These are phyloP conservation scores for Paecilomyces fulvus DNA, from an alignment of 2,329 filamentous ascomycete species.

Conservation along the genomic window DNA sequence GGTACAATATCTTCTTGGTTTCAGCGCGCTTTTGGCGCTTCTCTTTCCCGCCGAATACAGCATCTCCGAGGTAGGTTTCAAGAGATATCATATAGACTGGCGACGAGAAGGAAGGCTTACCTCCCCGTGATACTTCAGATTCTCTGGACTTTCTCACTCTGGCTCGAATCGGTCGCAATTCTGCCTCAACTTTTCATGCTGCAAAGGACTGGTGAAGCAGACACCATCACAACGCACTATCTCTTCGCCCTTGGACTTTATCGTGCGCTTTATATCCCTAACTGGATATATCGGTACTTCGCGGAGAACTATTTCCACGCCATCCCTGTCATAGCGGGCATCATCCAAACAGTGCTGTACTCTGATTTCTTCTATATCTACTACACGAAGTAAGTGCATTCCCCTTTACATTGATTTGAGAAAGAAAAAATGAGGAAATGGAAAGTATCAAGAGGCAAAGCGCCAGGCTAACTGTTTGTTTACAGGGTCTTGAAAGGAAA, in stretches of 20 bases:
- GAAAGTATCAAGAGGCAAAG: neutral
- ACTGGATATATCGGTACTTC: constrained; percentile 92
- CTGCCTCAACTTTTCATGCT: constrained; percentile 97
- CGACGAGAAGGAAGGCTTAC: neutral
- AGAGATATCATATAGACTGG: neutral
- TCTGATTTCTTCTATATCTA: constrained; percentile 99
- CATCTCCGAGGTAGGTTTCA: constrained; percentile 49
- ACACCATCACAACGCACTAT: constrained; percentile 99
- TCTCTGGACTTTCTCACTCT: constrained; percentile 95
- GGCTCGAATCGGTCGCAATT: constrained; percentile 94
- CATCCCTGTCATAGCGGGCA: constrained; percentile 79
- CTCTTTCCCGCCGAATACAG: constrained; percentile 81
- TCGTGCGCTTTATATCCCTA: constrained; percentile 91
- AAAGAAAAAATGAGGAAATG: neutral
- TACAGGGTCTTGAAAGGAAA: neutral
- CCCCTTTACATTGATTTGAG: neutral
- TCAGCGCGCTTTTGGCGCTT: constrained; percentile 68
- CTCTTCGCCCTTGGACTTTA: constrained; percentile 88
- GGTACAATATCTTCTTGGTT: constrained; percentile 84
- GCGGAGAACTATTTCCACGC: constrained; percentile 73
- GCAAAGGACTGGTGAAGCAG: constrained; percentile 92
- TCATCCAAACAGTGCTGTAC: constrained; percentile 91
- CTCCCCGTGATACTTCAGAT: constrained; percentile 52
- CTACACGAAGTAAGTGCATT: constrained; percentile 69
- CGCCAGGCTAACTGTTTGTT: neutral